Conservation (phyloP, 164 flowering plant species). For the Magnolia changhungtana region DNA sequence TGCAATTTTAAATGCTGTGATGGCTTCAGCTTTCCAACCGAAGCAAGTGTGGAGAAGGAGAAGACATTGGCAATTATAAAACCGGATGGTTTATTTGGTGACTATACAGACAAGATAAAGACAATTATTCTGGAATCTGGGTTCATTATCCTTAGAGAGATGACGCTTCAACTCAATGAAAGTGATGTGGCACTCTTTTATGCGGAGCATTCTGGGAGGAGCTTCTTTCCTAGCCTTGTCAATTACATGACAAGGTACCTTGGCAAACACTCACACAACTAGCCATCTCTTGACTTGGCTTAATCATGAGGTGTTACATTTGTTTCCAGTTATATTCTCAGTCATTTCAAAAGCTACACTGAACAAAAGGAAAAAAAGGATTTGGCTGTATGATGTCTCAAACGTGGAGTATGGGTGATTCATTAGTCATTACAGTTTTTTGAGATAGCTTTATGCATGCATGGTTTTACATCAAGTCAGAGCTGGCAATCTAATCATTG, state of each 20-base stretch:
- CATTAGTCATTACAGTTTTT: not conserved
- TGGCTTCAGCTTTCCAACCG: conserved; percentile 30
- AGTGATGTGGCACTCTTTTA: conserved; percentile 45
- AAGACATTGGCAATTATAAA: conserved; percentile 80
- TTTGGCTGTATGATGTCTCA: not conserved
- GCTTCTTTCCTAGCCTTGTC: conserved; percentile 66
- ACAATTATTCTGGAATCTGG: conserved; percentile 47
- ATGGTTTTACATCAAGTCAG: not conserved
- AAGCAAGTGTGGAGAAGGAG: conserved; percentile 34
- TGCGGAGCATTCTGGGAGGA: conserved; percentile 64
- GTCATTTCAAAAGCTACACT: not conserved
- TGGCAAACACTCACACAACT: not conserved
- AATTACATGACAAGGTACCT: conserved; percentile 81
- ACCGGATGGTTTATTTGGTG: conserved; percentile 75
- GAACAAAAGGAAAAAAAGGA: not conserved
- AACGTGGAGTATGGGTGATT: not conserved
- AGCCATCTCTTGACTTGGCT: not conserved
- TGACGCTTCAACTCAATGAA: conserved; percentile 46
- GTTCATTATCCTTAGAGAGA: conserved; percentile 51
- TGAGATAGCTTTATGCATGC: not conserved
- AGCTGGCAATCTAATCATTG: not conserved
- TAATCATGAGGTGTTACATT: not conserved
- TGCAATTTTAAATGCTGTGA: conserved; percentile 1
- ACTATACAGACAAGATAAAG: conserved; percentile 50
- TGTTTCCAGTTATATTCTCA: not conserved